Percentiles rank a stretch among this genome's conserved stretches.
These are phyloP conservation scores for Monosporascus sp. DNA, from an alignment of 2,329 filamentous ascomycete species.

Conservation along the genomic window DNA sequence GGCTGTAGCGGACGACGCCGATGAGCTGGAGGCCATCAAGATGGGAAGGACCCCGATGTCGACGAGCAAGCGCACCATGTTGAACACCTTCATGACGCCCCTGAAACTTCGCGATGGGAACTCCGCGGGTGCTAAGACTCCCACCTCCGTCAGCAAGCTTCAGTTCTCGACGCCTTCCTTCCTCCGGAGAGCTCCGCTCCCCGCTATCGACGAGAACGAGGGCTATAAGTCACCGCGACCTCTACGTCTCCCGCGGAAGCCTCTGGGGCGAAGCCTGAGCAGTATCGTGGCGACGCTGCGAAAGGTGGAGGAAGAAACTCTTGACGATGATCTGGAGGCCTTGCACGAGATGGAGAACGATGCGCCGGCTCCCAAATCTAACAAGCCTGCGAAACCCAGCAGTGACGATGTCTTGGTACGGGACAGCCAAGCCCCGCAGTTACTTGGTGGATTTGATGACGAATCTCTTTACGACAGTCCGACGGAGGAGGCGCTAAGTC, in stretches of 20 bases:
- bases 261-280: constrained; percentile 65
- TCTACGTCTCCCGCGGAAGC: constrained; percentile 50
- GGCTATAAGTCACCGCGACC: constrained; percentile 43
- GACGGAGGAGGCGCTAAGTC: constrained; percentile 43
- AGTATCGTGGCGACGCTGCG: constrained; percentile 67
- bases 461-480: constrained; percentile 53
- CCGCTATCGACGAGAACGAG: constrained; percentile 51
- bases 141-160: constrained; percentile 47
- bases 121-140: constrained; percentile 34
- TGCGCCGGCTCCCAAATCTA: constrained; percentile 11
- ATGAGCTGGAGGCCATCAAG: constrained; percentile 24
- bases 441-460: constrained; percentile 59
- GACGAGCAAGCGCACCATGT: constrained; percentile 52
- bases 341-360: constrained; percentile 64
- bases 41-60: constrained; percentile 47
- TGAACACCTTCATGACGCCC: constrained; percentile 63
- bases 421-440: constrained; percentile 38
- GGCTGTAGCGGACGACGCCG: constrained; percentile 15
- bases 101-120: constrained; percentile 43
- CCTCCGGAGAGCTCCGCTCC: constrained; percentile 48
- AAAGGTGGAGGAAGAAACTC: constrained; percentile 61
- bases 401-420: constrained; percentile 31
- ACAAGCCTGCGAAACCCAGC: constrained; percentile 12
- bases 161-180: constrained; percentile 68
- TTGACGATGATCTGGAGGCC: constrained; percentile 70